Conservation (phyloP, 129 eudicot species). For the Mikania micrantha region DNA sequence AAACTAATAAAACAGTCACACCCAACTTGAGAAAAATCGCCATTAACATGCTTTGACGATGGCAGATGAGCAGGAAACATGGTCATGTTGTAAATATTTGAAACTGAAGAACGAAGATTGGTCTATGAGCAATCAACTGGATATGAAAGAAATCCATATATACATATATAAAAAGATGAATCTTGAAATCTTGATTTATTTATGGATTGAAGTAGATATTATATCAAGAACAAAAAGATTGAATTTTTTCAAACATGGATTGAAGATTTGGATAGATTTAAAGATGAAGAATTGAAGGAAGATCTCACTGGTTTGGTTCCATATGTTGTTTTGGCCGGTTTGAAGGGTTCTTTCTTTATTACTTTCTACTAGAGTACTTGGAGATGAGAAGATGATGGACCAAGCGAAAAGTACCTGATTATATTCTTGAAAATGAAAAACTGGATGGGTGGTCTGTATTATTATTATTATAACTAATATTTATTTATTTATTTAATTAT, state of each 20-base stretch:
- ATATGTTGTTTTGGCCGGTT: slow-evolving; percentile 50
- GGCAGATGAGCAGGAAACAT: slow-evolving; percentile 41
- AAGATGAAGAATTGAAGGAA: background rate
- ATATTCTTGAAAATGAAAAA: slow-evolving; percentile 25
- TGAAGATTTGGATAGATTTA: no score
- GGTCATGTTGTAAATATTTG: slow-evolving; percentile 41
- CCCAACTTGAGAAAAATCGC: slow-evolving; percentile 16
- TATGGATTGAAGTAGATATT: slow-evolving; percentile 10
- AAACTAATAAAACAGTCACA: slow-evolving; percentile 16
- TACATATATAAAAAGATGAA: slow-evolving; percentile 2
- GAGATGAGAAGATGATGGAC: slow-evolving; percentile 22
- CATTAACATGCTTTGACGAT: slow-evolving; percentile 15
- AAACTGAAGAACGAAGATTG: background rate
- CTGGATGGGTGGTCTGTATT: slow-evolving; percentile 24
- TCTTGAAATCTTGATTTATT: background rate
- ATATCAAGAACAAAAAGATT: background rate
- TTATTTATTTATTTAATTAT: background rate
- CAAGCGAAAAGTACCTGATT: slow-evolving; percentile 8
- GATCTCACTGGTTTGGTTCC: slow-evolving; percentile 38
- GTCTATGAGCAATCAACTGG: slow-evolving; percentile 5
- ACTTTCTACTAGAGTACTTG: background rate
- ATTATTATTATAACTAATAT: background rate
- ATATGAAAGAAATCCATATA: slow-evolving; percentile 23
- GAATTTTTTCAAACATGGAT: background rate
- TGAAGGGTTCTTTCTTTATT: slow-evolving; percentile 20